Evolutionary conservation across 768 basidiomycete species (phyloP), one percentile per base, ranked within the genome.

Genomic region (Roridomyces roridus): DNA sequence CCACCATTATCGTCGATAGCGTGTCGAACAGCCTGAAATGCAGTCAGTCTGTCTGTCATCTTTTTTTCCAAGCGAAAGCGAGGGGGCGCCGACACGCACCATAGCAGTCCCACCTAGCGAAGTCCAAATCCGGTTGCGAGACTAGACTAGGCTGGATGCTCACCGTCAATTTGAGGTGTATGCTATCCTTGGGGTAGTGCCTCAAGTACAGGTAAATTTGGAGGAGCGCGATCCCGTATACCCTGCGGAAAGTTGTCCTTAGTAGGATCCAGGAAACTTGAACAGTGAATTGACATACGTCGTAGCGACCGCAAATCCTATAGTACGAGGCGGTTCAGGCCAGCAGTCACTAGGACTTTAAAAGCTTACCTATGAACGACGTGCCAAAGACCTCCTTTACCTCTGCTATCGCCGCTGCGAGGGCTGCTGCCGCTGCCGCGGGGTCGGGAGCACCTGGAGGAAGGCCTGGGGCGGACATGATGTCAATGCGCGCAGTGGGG

Each of bases 21-120:
- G 57, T 59, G 11, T 59, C 57, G 34, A 59, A 31, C n/a, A 37
- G 6, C 57, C 57, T 59, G 23, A n/a, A n/a, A n/a, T n/a, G n/a
- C n/a, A n/a, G n/a, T n/a, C 4, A 42, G 14, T 14, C 7, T 28
- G 11, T 14, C 4, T 12, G 24, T 45, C 36, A 25, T 21, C n/a
- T n/a, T n/a, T n/a, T n/a, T n/a, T n/a, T n/a, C 6, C 34, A 41
- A 6, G n/a, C 29, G 11, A 31, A 18, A 45, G 23, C 17, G 10
- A 15, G 20, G 20, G 35, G 17, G 25, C 8, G 4, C 28, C 14
- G n/a, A 25, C 6, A 21, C 56, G 25, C 46, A 59, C 57, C 45
- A 59, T 17, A 59, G 24, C 0, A 40, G n/a, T 15, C 28, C 50
- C 5, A 53, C 57, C 57, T 59, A n/a, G 17, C n/a, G n/a, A n/a